Evolutionary conservation across 257 asterid genomes (phyloP), one percentile per base, ranked within the genome.

Genomic region (Striga asiatica): DNA sequence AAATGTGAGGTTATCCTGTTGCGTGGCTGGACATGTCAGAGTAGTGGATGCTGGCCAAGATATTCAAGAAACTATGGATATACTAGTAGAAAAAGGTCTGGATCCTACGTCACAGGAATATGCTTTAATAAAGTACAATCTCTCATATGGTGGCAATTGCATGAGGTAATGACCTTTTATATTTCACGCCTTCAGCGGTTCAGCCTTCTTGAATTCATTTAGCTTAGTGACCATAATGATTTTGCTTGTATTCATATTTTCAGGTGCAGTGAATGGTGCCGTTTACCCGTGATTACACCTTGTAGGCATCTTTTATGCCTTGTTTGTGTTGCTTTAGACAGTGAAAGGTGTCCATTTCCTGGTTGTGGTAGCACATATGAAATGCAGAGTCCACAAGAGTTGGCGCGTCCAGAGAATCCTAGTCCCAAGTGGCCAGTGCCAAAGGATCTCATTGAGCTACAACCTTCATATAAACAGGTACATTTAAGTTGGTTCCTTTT

Each of bases 351-450:
- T 71, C 71, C 88, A 47, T 63, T 84, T 64, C 80, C 88, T 65
- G 89, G 89, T 28, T 92, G 98, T 74, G 84, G 86, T 50, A 58
- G 76, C 74, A 62, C 58, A 20, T 92, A 92, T 58, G 89, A 92
- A 81, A 92, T 92, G 98, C 93, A 92, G 78, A 84, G 85, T 68
- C 98, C 97, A 32, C 83, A 92, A 73, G 83, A 63, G 55, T 78
- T 79, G 70, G 74, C 95, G 37, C 96, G 98, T 71, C 95, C 94
- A 13, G 98, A 92, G 76, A 92, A 92, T 76, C 98, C 97, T 8
- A 81, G 84, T 62, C 98, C 98, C 16, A 88, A 88, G 78, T 92
- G 98, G 98, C 97, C 98, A 55, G 98, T 92, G 59, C 98, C 98
- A 11, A 82, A 91, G 69, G 98, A 91, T 82, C 95, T 91, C 58